Base-by-base conservation (phyloP, 73 alveolate species). In the Symbiodinium natans region DNA sequence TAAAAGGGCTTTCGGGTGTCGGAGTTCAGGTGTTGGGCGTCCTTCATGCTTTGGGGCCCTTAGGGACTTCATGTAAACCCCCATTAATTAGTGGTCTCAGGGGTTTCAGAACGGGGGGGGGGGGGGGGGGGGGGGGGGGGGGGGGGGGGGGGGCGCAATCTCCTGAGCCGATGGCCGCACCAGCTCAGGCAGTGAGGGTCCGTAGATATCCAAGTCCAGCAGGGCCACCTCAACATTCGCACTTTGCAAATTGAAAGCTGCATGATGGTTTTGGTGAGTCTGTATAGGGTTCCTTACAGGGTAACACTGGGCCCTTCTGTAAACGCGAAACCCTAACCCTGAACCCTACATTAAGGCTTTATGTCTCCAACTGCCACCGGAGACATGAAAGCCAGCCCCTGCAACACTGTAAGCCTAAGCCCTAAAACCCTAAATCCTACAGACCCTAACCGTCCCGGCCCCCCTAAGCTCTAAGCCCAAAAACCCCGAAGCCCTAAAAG, bases 121-220 rank as follows among this genome's bases (percentile, higher is more conserved):
- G 11, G 73, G 73, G 11, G 21, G 73, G 11, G 73, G 73, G 11
- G 21, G 73, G 11, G 73, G 73, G 11, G 29, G 73, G 11, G 73
- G 73, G 11, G 29, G 73, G 11, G 73, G 73, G 11, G 21, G 73
- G 11, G 73, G 73, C 21, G 82, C 31, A 5, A 63, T 13, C 11
- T 23, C 13, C 82, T 5, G 21, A 25, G 92, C 52, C 23, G 1
- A 38, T n/a, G 68, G 38, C 95, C 95, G 33, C 3, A 88, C 95
- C 9, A 88, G 82, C 80, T 88, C 95, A 9, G 95, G 95, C 11
- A 88, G 95, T 5, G 95, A 88, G 17, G 95, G 95, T 4, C 95
- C 95, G 40, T 88, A 88, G 27, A 88, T 88, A 83, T 88, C 95
- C 86, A 88, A 88, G 42, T 88, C 95, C 25, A 88, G 73, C 38